Base-by-base conservation (phyloP, 371 early-diverging fungal genomes). In the Chytridiales sp. region DNA sequence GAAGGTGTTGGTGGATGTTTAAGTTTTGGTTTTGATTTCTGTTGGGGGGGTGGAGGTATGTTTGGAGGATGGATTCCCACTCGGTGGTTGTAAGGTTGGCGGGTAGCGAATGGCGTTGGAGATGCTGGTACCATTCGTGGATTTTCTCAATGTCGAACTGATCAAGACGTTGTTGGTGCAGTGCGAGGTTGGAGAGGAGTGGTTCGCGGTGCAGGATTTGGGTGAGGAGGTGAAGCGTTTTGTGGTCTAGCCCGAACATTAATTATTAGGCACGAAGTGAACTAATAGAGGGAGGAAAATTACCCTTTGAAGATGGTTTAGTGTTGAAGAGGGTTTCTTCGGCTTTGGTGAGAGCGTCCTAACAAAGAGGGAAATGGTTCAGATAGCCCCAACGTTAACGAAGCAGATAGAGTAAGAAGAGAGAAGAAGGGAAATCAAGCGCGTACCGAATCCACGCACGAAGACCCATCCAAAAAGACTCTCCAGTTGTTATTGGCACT, bases 401-500 rank as follows among this genome's bases (percentile, higher is more conserved):
- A n/a, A n/a, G n/a, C n/a, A n/a, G n/a, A n/a, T n/a, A n/a, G n/a
- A n/a, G n/a, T n/a, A n/a, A n/a, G n/a, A n/a, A n/a, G n/a, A n/a
- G n/a, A n/a, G n/a, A n/a, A n/a, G 11, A 19, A 44, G 17, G 19
- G 44, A 19, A 44, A 19, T 11, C 19, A 44, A 21, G 44, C 6
- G 5, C 36, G 26, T 27, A 54, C 44, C n/a, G n/a, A n/a, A n/a
- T n/a, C n/a, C n/a, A n/a, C n/a, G n/a, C n/a, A n/a, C n/a, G n/a
- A n/a, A n/a, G n/a, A n/a, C n/a, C 56, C 62, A 40, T 62, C 24
- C 5, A 62, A 4, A 54, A 62, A 63, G 19, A 64, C 39, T 11
- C 29, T 21, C 1, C 66, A 19, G 41, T 70, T 70, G 46, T 70
- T 70, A 17, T 50, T 46, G 27, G 70, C 67, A 3, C 50, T 44